Percentiles rank a stretch among this genome's conserved stretches.
Evolutionary conservation across 1,284 basidiomycete genomes (phyloP).

Genomic region (Neonothopanus nambi): DNA sequence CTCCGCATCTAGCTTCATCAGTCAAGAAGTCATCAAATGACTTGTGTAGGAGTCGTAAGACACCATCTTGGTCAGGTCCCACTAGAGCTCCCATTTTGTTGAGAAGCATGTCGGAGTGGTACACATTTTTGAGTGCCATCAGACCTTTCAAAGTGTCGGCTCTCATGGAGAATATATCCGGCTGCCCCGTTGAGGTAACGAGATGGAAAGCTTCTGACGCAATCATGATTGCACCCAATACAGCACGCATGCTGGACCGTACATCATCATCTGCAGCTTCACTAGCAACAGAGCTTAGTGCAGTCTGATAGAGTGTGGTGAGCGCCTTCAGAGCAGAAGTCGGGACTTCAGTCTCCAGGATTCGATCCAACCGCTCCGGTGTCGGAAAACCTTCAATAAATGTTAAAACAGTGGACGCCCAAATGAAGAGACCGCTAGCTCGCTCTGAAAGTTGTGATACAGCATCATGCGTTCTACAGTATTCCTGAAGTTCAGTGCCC

Average conservation of each 20-base stretch:
- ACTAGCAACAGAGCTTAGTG: slow-evolving; percentile 1
- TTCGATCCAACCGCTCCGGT: neutral
- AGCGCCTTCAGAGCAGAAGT: too few species aligned
- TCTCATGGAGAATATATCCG: too few species aligned
- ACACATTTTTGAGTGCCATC: too few species aligned
- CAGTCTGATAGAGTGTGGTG: too few species aligned
- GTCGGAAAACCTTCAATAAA: slow-evolving; percentile 5
- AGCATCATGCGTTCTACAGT: neutral
- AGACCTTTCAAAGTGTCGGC: too few species aligned
- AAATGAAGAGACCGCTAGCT: too few species aligned
- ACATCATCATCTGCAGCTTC: slow-evolving; percentile 8
- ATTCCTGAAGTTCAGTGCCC: neutral
- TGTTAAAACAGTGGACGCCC: neutral
- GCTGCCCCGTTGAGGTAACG: too few species aligned
- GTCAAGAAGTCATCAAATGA: too few species aligned
- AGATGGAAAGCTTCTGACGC: too few species aligned
- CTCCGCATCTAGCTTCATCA: too few species aligned
- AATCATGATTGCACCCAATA: too few species aligned
- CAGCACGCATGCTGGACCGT: neutral
- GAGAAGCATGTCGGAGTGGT: neutral
- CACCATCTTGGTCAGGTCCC: neutral
- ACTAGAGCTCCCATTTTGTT: neutral
- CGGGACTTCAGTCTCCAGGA: slow-evolving; percentile 3
- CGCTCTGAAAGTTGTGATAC: slow-evolving; percentile 2
- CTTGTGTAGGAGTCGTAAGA: too few species aligned